Conservation (phyloP, 129 eudicot species). For the Rutidosis leptorrhynchoides region DNA sequence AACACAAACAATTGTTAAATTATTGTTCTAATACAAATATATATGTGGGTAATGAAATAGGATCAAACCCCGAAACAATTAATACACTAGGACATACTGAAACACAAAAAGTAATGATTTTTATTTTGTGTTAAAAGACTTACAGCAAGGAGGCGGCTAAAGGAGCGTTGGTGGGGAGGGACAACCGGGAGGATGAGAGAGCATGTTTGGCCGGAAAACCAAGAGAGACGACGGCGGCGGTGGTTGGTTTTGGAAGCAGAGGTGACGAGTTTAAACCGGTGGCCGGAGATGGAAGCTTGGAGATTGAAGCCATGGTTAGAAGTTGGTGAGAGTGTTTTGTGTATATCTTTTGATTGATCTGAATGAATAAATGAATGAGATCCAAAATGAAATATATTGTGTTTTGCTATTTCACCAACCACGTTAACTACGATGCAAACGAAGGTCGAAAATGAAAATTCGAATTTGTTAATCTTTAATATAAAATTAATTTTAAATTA, state of each 20-base stretch:
- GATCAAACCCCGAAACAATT: not conserved
- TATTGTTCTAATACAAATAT: not conserved
- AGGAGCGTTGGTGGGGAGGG: constrained; percentile 32
- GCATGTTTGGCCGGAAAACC: constrained; percentile 26
- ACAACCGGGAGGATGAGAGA: constrained; percentile 31
- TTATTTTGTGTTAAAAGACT: not conserved
- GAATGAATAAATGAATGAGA: constrained; percentile 27
- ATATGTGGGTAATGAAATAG: not conserved
- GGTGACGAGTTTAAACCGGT: constrained; percentile 32
- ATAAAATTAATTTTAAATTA: not conserved
- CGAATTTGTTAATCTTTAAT: constrained; percentile 23
- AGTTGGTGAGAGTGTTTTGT: constrained; percentile 28
- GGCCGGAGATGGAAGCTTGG: constrained; percentile 47
- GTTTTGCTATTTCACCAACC: constrained; percentile 41
- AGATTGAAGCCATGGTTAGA: constrained; percentile 54
- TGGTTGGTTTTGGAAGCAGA: constrained; percentile 25
- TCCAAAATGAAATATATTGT: constrained; percentile 18
- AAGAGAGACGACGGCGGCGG: constrained; percentile 18
- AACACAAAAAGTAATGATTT: not conserved
- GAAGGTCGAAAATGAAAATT: not conserved
- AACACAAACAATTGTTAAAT: not conserved
- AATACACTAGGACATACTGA: not conserved
- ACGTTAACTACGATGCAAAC: constrained; percentile 29
- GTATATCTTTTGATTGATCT: not conserved
- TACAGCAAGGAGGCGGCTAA: constrained; percentile 41